Evolutionary conservation across 305 asterid species (phyloP).

Genomic region (Fraxinus sp.): DNA sequence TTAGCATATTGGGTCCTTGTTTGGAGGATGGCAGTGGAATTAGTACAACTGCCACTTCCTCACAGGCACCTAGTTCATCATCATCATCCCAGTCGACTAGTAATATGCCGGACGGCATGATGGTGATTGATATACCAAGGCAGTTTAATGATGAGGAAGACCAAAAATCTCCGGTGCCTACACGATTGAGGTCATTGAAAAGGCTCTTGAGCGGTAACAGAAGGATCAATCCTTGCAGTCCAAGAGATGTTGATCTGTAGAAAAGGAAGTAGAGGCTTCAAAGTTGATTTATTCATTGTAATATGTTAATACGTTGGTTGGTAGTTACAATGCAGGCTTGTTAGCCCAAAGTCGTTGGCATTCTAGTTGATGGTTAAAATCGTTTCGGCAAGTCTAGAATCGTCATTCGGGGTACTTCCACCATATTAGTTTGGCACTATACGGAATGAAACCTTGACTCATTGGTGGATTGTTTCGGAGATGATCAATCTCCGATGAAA

Average conservation of each 20-base stretch:
- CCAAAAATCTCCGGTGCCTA: conserved; percentile 48
- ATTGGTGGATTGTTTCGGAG: conserved; percentile 15
- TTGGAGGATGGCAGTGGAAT: conserved; percentile 41
- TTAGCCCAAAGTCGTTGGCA: background rate
- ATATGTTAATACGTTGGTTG: background rate
- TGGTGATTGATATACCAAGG: conserved; percentile 55
- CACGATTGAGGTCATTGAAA: conserved; percentile 67
- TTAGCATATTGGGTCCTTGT: conserved; percentile 43
- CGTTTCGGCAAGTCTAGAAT: background rate
- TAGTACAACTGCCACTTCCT: conserved; percentile 16
- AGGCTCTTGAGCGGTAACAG: conserved; percentile 76
- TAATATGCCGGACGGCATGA: conserved; percentile 33
- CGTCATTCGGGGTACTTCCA: conserved; percentile 3
- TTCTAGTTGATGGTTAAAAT: background rate
- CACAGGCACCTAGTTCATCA: conserved; percentile 28
- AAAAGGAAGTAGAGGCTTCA: conserved; percentile 24
- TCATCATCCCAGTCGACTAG: conserved; percentile 32
- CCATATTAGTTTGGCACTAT: background rate
- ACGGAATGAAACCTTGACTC: background rate
- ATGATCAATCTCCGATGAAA: conserved; percentile 11
- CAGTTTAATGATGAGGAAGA: conserved; percentile 55
- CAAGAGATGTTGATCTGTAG: conserved; percentile 38
- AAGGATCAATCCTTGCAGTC: conserved; percentile 52
- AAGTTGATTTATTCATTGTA: conserved; percentile 27
- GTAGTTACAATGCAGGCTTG: background rate